Base-by-base conservation (phyloP, 1,284 basidiomycete species). In the Cryptococcus sp. region DNA sequence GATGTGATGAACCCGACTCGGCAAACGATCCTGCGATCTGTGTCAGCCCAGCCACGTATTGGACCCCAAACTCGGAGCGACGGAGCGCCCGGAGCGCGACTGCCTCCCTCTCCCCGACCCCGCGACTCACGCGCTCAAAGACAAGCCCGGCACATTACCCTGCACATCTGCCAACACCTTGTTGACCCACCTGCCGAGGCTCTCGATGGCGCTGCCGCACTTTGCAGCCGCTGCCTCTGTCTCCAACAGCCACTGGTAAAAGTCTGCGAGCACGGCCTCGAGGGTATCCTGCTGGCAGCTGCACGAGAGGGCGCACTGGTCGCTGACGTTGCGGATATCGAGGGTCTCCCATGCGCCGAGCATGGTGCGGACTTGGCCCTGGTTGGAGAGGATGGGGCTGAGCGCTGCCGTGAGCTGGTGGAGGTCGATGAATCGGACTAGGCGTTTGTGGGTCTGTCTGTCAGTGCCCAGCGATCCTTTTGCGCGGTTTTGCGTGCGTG, bases 371-470 rank as follows among this genome's bases (percentile, higher is more conserved):
- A 69, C 53, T 38, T 71, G 64, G 38, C 61, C 56, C 0, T 55
- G 56, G 39, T 65, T 59, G 28, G 65, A 55, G 13, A 75, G 61
- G 48, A 76, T 70, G 4, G 68, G 68, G 4, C 48, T 52, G n/a
- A 76, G 64, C 0, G 71, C 63, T 0, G 57, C 47, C 0, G 67
- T 64, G 33, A 72, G 60, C 52, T 76, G 70, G 11, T 69, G 60
- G 2, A 75, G 52, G 16, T 70, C 71, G 23, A 66, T 57, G 37
- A 70, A 68, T 13, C 72, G 72, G 16, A 59, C 69, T 71, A 43
- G 16, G 18, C 18, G 24, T 7, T 45, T 7, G 45, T 46, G 20
- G 33, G 46, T 8, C 4, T 28, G 46, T 15, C 33, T 39, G 36
- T 55, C 43, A 55, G 50, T 4, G 8, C 15, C n/a, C 28, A 20